Evolutionary conservation across 2,329 filamentous ascomycete species (phyloP).

Genomic region (Trichoderma atrobrunneum): DNA sequence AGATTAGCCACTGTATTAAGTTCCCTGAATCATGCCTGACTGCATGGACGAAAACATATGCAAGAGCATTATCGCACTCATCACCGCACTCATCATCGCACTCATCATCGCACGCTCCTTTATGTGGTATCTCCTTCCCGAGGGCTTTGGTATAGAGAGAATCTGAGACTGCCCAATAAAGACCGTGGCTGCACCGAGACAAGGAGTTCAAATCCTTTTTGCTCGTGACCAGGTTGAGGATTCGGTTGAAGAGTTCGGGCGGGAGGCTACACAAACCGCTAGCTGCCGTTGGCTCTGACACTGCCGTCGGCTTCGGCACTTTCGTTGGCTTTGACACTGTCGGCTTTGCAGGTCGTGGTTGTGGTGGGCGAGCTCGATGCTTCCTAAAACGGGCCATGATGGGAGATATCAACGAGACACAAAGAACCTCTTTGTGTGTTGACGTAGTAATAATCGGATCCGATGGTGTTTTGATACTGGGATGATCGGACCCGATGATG

Average conservation of each 20-base stretch:
- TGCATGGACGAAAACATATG: background rate
- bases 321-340: too few species aligned
- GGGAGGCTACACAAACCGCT: background rate
- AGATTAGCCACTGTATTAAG: slow-evolving; percentile 9
- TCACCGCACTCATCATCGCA: background rate
- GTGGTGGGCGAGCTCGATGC: background rate
- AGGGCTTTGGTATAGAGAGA: background rate
- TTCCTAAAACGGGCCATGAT: background rate
- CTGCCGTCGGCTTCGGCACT: background rate
- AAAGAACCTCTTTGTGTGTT: background rate
- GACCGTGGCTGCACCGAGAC: background rate
- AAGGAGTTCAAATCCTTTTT: background rate
- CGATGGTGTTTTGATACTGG: background rate
- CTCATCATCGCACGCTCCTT: background rate
- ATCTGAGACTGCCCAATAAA: slow-evolving; percentile 1
- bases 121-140: background rate
- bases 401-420: background rate
- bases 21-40: slow-evolving; percentile 8
- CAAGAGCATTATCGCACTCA: background rate
- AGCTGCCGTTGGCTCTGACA: background rate
- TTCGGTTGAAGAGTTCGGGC: background rate
- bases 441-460: background rate
- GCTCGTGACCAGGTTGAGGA: background rate
- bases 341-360: too few species aligned
- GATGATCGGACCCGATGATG: background rate